Percentiles rank a stretch among this genome's conserved stretches.
phyloP scores from a whole-genome alignment of 2,329 filamentous ascomycete genomes.

The Nothophoma quercina region DNA sequence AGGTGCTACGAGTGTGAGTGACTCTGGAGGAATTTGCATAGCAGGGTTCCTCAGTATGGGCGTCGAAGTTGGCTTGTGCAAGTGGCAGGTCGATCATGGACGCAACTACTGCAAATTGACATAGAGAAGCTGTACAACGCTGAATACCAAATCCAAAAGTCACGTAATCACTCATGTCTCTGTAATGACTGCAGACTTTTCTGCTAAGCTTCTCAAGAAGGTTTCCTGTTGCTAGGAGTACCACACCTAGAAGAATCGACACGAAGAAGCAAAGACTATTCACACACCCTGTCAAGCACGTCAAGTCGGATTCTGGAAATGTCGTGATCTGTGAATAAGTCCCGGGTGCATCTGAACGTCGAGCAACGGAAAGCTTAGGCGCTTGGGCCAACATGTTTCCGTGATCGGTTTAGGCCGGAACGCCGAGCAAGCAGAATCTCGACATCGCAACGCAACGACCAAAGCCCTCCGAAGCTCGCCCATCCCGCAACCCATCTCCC shows the following conservation, averaged over 20 bases:
- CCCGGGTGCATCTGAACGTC: too few species aligned
- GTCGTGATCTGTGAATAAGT: too few species aligned
- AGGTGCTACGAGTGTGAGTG: constrained; percentile 88
- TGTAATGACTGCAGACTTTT: too few species aligned
- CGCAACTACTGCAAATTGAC: constrained; percentile 62
- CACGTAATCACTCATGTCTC: too few species aligned
- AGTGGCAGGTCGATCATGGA: constrained; percentile 83
- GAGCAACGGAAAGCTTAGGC: too few species aligned
- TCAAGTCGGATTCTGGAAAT: too few species aligned
- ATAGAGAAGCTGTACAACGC: background rate
- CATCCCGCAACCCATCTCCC: constrained; percentile 47
- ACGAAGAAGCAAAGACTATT: too few species aligned
- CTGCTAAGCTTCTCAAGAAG: too few species aligned
- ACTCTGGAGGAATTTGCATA: constrained; percentile 88
- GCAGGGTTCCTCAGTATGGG: constrained; percentile 84
- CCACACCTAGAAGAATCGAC: too few species aligned
- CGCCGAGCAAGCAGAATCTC: constrained; percentile 18
- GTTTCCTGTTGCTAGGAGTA: too few species aligned
- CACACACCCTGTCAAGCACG: too few species aligned
- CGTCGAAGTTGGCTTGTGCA: constrained; percentile 82
- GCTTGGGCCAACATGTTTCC: background rate
- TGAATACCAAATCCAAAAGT: too few species aligned
- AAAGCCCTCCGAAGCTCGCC: constrained; percentile 34
- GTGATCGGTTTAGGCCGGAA: constrained; percentile 14
- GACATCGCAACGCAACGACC: constrained; percentile 20